A percentile compares a stretch with the other conserved stretches of the same genome.
These are phyloP conservation scores for Tolypocladium ovalisporum DNA, from an alignment of 2,329 filamentous ascomycete species.

Conservation along the genomic window DNA sequence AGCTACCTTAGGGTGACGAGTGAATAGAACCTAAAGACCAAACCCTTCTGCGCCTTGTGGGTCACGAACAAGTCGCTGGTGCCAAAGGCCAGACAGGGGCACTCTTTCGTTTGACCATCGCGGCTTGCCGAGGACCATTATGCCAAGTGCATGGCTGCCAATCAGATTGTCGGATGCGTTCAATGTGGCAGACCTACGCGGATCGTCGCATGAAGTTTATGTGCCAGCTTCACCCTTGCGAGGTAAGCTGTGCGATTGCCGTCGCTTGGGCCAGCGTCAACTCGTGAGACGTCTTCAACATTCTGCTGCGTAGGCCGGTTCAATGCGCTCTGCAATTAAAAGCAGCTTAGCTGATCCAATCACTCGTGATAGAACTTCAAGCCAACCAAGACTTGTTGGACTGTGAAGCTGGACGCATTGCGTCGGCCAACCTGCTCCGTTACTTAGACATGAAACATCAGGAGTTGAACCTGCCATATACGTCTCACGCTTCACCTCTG, in stretches of 20 bases:
- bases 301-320: neutral
- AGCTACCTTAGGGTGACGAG: neutral
- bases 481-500: neutral
- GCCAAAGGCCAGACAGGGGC: too few relatives aligned
- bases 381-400: neutral
- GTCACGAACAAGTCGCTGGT: too few relatives aligned
- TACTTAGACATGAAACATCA: neutral
- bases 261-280: neutral
- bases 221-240: neutral
- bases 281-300: neutral
- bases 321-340: neutral
- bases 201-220: neutral
- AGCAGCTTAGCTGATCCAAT: neutral
- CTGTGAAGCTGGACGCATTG: neutral
- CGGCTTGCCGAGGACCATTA: neutral
- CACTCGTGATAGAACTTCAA: neutral
- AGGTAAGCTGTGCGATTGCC: neutral
- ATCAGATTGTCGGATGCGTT: neutral
- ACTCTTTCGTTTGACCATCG: too few relatives aligned
- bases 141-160: neutral
- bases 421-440: neutral
- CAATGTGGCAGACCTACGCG: neutral
- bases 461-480: neutral
- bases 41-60: too few relatives aligned
- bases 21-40: too few relatives aligned